These are phyloP conservation scores for Fusarium paranaense DNA, from an alignment of 2,329 filamentous ascomycete genomes.

Conservation along the genomic window DNA sequence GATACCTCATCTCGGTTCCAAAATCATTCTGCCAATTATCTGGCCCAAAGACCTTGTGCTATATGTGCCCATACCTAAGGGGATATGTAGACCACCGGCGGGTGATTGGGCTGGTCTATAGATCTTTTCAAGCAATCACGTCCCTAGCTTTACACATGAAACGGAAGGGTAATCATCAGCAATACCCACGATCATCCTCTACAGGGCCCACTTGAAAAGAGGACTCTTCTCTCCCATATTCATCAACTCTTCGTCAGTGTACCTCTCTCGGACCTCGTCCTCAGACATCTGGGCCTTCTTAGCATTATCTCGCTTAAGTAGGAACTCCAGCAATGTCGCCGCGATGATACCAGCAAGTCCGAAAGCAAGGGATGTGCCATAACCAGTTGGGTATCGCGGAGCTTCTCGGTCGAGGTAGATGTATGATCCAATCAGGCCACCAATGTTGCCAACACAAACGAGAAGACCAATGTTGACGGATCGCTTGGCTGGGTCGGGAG, in stretches of 20 bases:
- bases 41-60: not conserved
- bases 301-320: not conserved
- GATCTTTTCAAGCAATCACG: not conserved
- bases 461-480: constrained; percentile 56
- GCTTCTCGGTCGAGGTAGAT: not conserved
- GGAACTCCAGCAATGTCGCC: not conserved
- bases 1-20: not conserved
- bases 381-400: not conserved
- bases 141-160: not conserved
- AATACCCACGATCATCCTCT: not conserved
- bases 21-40: not conserved
- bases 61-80: not conserved
- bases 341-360: not conserved
- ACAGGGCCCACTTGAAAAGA: not conserved
- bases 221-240: not conserved
- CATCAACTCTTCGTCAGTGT: not conserved
- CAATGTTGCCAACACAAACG: constrained; percentile 49
- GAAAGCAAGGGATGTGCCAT: not conserved
- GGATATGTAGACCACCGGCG: not conserved
- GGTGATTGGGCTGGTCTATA: not conserved
- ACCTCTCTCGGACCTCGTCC: not conserved
- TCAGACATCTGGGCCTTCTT: not conserved
- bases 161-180: not conserved
- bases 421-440: not conserved
- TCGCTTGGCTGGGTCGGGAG: constrained; percentile 52